phyloP scores from a whole-genome alignment of 306 rosid species.

The Abrus pulchellus region DNA sequence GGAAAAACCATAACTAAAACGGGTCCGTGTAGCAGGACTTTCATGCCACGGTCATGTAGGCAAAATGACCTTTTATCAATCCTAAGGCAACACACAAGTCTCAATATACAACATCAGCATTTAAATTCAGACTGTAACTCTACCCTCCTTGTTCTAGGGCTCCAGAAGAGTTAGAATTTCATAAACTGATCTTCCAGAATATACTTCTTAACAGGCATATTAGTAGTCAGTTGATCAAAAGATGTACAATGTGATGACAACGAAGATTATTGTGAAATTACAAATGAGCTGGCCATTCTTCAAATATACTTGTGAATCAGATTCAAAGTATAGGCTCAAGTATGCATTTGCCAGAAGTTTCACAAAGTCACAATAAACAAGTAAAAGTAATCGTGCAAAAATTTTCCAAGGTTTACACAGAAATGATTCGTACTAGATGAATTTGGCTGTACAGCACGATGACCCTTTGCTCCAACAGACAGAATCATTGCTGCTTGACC shows the following conservation, averaged over 20 bases:
- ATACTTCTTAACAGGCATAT: slow-evolving; percentile 9
- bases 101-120: background rate
- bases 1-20: background rate
- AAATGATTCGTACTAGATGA: slow-evolving; percentile 69
- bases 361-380: slow-evolving; percentile 5
- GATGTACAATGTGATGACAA: slow-evolving; percentile 20
- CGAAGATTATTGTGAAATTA: slow-evolving; percentile 28
- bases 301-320: slow-evolving; percentile 18
- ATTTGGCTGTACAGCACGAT: slow-evolving; percentile 84
- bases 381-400: slow-evolving; percentile 36
- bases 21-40: background rate
- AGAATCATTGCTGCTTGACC: slow-evolving; percentile 99
- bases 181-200: slow-evolving; percentile 1
- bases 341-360: slow-evolving; percentile 34
- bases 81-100: background rate
- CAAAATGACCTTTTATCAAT: background rate
- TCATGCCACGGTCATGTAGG: slow-evolving; percentile 11
- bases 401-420: slow-evolving; percentile 35
- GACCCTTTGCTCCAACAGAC: slow-evolving; percentile 85
- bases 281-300: background rate
- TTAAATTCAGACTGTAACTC: slow-evolving; percentile 4
- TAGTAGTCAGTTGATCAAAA: slow-evolving; percentile 2
- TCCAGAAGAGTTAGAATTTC: slow-evolving; percentile 16
- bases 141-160: background rate
- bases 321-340: slow-evolving; percentile 11